Evolutionary conservation across 495 filamentous ascomycete genomes (phyloP).

Genomic region (Neurospora africana): DNA sequence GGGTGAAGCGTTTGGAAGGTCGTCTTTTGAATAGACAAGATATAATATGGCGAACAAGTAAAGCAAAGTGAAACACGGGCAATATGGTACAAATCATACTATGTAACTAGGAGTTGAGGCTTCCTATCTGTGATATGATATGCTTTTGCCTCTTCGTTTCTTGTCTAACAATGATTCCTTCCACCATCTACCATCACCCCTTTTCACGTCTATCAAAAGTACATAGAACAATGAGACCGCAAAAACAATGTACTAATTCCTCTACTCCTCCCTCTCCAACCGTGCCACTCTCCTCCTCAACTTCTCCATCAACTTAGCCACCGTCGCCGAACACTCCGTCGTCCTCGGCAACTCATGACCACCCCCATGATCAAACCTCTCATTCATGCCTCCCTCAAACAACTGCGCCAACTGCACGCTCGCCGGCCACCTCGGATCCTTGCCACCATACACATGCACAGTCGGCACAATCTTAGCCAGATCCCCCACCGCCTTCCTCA

Average conservation of each 20-base stretch:
- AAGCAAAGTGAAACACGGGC: neutral
- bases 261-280: neutral
- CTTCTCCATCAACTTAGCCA: slow-evolving; percentile 18
- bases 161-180: neutral
- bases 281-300: slow-evolving; percentile 2
- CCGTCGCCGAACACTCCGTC: slow-evolving; percentile 15
- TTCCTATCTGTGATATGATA: neutral
- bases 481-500: slow-evolving; percentile 13
- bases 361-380: slow-evolving; percentile 40
- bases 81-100: neutral
- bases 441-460: slow-evolving; percentile 49
- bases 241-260: neutral
- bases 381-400: slow-evolving; percentile 35
- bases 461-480: slow-evolving; percentile 37
- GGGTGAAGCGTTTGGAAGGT: neutral
- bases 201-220: neutral
- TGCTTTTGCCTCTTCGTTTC: neutral
- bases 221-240: neutral
- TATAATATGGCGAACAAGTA: neutral
- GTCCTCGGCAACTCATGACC: slow-evolving; percentile 40
- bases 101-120: neutral
- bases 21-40: neutral
- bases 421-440: slow-evolving; percentile 46
- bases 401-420: slow-evolving; percentile 46
- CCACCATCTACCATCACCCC: neutral